Percentiles rank a stretch among this genome's conserved stretches.
Conservation (phyloP, 305 asterid genomes). For the Solanum chacoense region DNA sequence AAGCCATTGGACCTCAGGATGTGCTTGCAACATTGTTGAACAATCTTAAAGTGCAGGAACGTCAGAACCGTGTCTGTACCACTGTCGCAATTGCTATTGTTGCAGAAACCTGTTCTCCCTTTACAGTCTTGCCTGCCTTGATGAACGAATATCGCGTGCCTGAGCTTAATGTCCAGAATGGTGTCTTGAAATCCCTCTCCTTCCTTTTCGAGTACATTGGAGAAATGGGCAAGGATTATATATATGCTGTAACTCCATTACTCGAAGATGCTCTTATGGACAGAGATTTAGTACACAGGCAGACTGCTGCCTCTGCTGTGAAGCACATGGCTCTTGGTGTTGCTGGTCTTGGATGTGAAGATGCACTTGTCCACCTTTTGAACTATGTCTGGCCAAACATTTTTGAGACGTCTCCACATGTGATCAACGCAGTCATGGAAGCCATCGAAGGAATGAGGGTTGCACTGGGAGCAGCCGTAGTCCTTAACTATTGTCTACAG, state of each 20-base stretch:
- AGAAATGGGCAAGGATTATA: slow-evolving; percentile 36
- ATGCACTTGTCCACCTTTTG: slow-evolving; percentile 77
- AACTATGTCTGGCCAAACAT: slow-evolving; percentile 94
- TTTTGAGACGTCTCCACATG: slow-evolving; percentile 92
- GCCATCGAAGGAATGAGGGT: slow-evolving; percentile 98
- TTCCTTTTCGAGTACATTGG: too few relatives aligned
- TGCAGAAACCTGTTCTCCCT: slow-evolving; percentile 94
- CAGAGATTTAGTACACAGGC: slow-evolving; percentile 81
- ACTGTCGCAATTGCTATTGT: slow-evolving; percentile 95
- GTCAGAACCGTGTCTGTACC: slow-evolving; percentile 95
- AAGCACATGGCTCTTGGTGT: slow-evolving; percentile 94
- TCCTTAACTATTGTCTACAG: slow-evolving; percentile 89
- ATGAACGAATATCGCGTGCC: slow-evolving; percentile 97
- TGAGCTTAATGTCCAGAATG: slow-evolving; percentile 92
- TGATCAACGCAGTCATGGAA: slow-evolving; percentile 91
- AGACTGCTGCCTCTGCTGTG: slow-evolving; percentile 93
- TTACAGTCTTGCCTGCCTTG: slow-evolving; percentile 81
- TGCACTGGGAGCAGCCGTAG: slow-evolving; percentile 76
- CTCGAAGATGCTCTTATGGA: slow-evolving; percentile 98
- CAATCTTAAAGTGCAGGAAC: slow-evolving; percentile 91
- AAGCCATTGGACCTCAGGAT: slow-evolving; percentile 93
- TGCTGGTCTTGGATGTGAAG: slow-evolving; percentile 94
- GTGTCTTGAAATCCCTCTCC: slow-evolving; percentile 58
- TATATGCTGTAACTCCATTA: slow-evolving; percentile 86
- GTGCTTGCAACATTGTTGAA: slow-evolving; percentile 85